Conservation (phyloP, 2,329 filamentous ascomycete genomes). For the Ceratocystiopsis sp. region DNA sequence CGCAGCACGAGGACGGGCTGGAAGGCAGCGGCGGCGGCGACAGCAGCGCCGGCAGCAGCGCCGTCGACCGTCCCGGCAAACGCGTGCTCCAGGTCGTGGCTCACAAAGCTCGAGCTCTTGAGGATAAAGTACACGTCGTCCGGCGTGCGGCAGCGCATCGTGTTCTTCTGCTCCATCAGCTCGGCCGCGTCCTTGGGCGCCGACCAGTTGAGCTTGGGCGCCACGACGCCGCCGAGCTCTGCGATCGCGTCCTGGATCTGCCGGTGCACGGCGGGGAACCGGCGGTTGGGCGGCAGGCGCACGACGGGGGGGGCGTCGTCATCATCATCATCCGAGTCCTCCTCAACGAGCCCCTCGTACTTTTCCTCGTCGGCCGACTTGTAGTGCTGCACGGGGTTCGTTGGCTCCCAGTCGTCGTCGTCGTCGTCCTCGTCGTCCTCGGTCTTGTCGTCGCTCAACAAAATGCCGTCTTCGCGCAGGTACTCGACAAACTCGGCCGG, state of each 20-base stretch:
- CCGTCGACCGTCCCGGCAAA: conserved; percentile 43
- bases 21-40: conserved; percentile 26
- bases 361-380: conserved; percentile 24
- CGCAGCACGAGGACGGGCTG: conserved; percentile 70
- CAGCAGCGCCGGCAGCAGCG: conserved; percentile 19
- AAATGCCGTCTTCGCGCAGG: conserved; percentile 79
- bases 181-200: conserved; percentile 90
- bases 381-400: conserved; percentile 14
- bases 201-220: conserved; percentile 95
- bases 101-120: conserved; percentile 89
- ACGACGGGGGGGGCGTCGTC: conserved; percentile 26
- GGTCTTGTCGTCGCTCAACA: conserved; percentile 53
- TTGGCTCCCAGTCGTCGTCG: conserved; percentile 37
- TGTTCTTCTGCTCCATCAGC: conserved; percentile 73
- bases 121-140: conserved; percentile 89
- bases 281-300: conserved; percentile 31
- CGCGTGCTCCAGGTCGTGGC: conserved; percentile 82
- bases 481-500: conserved; percentile 64
- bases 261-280: conserved; percentile 57
- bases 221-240: conserved; percentile 70
- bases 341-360: conserved; percentile 4
- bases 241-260: conserved; percentile 60
- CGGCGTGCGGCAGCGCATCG: conserved; percentile 71
- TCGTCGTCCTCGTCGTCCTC: conserved; percentile 24
- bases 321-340: conserved; percentile 26